Base-by-base conservation (phyloP, 331 rosid genomes). In the Telfairia occidentalis region DNA sequence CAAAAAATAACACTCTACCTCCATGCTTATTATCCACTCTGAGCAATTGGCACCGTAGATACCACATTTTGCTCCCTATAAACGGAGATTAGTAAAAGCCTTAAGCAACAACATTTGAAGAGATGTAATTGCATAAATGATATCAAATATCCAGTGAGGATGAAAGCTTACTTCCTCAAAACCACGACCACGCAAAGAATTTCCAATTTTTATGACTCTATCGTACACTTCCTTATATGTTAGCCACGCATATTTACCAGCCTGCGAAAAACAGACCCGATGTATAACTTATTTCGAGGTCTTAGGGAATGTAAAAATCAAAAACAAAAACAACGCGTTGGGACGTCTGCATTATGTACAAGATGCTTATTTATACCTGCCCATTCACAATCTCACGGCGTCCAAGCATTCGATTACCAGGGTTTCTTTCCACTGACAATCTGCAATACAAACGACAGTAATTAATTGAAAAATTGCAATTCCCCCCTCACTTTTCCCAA, bases 21-120 rank as follows among this genome's bases (percentile, higher is more conserved):
- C 86, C 99, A 95, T 92, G 93, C 97, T 92, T 78, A 95, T 84
- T 73, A 95, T 85, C 99, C 99, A 95, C 80, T 92, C 96, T n/a
- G 96, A 50, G 71, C 81, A 73, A 80, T 95, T 95, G 78, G 81
- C 83, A 71, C 99, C 99, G 78, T 88, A 95, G 59, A 95, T 92
- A 73, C 99, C 99, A 71, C 99, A 95, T 81, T 87, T 92, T 53
- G 79, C 87, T 54, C 97, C 96, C 99, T 92, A 81, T 32, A 89
- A 74, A 77, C 71, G 13, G 59, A 71, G 32, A 71, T 48, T 46
- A 46, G 75, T 16, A 15, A 7, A 71, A 71, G 54, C 26, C 13
- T 15, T 28, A 46, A 71, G 19, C 43, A 58, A 46, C 40, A 71
- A 26, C 12, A 28, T 28, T 48, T 16, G 42, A 35, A 46, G 75